A percentile compares a stretch with the other conserved stretches of the same genome.
These are phyloP conservation scores for Ceratocystis variospora DNA, from an alignment of 2,329 filamentous ascomycete species.

Conservation along the genomic window DNA sequence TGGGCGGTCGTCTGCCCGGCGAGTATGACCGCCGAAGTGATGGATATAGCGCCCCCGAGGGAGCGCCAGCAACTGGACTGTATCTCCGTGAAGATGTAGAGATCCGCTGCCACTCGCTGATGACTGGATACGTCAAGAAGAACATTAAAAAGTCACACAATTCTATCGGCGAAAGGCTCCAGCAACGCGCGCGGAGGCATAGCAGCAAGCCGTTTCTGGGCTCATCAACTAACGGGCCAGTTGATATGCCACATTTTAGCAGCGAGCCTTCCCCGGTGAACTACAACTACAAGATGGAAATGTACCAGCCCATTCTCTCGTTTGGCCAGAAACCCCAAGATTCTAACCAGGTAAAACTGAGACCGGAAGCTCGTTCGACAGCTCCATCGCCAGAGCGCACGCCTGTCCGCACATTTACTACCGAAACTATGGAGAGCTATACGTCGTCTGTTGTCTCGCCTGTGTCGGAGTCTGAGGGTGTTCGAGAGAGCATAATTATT, in stretches of 20 bases:
- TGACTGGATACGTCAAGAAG: constrained; percentile 66
- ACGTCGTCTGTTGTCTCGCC: constrained; percentile 16
- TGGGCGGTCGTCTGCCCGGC: constrained; percentile 57
- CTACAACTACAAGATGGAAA: constrained; percentile 9
- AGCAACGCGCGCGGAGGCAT: background rate
- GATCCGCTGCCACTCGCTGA: constrained; percentile 62
- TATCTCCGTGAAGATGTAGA: constrained; percentile 79
- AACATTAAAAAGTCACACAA: constrained; percentile 66
- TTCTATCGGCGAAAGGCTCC: constrained; percentile 39
- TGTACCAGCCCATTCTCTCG: constrained; percentile 7
- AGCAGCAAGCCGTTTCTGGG: constrained; percentile 4
- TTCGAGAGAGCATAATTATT: constrained; percentile 6
- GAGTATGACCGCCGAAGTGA: constrained; percentile 54
- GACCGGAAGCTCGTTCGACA: background rate
- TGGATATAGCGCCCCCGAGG: constrained; percentile 39
- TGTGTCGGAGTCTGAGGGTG: background rate
- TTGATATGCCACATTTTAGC: background rate
- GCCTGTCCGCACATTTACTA: constrained; percentile 7
- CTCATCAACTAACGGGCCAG: background rate
- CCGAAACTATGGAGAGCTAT: constrained; percentile 16
- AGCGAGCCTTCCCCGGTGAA: constrained; percentile 2
- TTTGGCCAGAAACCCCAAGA: constrained; percentile 8
- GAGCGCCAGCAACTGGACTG: constrained; percentile 49
- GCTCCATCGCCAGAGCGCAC: background rate
- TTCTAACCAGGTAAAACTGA: background rate